Evolutionary conservation across 73 alveolate species (phyloP).

Genomic region (Paramecium tetraurelia): DNA sequence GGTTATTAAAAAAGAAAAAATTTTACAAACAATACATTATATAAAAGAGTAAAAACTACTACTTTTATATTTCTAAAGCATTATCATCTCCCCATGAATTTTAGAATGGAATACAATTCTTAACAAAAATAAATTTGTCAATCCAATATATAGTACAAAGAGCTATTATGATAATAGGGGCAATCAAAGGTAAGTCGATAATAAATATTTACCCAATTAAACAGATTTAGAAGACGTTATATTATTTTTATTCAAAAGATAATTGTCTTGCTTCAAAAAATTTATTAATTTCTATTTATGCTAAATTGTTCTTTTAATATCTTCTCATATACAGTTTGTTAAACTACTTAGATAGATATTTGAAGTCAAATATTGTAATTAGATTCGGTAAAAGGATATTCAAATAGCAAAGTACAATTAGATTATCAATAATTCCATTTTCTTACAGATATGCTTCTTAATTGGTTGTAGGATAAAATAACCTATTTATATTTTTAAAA

Average conservation of each 20-base stretch:
- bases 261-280: background rate
- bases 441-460: background rate
- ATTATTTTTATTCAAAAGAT: background rate
- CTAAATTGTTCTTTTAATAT: background rate
- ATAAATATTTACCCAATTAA: background rate
- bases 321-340: background rate
- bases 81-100: background rate
- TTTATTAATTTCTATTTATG: background rate
- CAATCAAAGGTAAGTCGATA: background rate
- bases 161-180: background rate
- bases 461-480: background rate
- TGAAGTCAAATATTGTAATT: background rate
- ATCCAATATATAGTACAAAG: background rate
- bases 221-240: background rate
- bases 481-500: background rate
- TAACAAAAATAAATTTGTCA: background rate
- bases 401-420: background rate
- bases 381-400: background rate
- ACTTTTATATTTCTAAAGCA: background rate
- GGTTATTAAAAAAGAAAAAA: background rate
- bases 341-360: background rate
- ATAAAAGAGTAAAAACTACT: background rate
- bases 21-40: background rate
- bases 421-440: background rate
- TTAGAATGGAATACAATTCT: background rate